Evolutionary conservation across 2,329 filamentous ascomycete species (phyloP).

Genomic region (Colletotrichum endophyticum): DNA sequence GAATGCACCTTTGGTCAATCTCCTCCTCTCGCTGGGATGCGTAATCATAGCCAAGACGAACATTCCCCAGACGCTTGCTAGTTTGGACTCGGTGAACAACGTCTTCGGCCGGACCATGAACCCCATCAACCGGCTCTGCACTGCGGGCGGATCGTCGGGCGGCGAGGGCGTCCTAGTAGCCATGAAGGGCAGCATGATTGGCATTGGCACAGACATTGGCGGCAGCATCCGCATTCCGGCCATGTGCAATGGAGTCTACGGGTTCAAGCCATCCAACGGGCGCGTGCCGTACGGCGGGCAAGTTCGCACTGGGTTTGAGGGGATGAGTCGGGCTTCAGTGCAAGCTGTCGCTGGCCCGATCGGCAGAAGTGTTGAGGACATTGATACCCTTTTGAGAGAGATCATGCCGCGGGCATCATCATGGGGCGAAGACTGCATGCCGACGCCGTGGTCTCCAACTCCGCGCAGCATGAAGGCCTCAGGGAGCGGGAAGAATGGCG

Average conservation of each 20-base stretch:
- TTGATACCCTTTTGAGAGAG: background rate
- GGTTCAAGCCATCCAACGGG: slow-evolving; percentile 9
- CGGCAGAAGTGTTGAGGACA: slow-evolving; percentile 5
- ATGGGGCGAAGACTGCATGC: slow-evolving; percentile 16
- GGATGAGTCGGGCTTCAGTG: slow-evolving; percentile 9
- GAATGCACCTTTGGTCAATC: slow-evolving; percentile 30
- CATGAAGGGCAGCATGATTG: slow-evolving; percentile 8
- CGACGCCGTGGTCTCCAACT: background rate
- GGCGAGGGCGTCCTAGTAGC: slow-evolving; percentile 14
- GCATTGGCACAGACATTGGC: slow-evolving; percentile 11
- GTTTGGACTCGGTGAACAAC: slow-evolving; percentile 18
- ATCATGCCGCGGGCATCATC: background rate
- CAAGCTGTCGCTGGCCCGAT: slow-evolving; percentile 9
- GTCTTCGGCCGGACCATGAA: slow-evolving; percentile 17
- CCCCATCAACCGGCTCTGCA: slow-evolving; percentile 8
- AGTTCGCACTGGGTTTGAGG: background rate
- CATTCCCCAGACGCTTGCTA: slow-evolving; percentile 30
- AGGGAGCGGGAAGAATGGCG: background rate
- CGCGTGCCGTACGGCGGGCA: slow-evolving; percentile 7
- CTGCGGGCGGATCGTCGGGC: slow-evolving; percentile 12
- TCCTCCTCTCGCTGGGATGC: slow-evolving; percentile 33
- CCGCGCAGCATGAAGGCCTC: background rate
- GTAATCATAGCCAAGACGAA: slow-evolving; percentile 25
- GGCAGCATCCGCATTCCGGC: slow-evolving; percentile 18
- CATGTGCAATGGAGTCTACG: slow-evolving; percentile 17